Evolutionary conservation across 1,284 basidiomycete genomes (phyloP).

Genomic region (Termitomyces sp.): DNA sequence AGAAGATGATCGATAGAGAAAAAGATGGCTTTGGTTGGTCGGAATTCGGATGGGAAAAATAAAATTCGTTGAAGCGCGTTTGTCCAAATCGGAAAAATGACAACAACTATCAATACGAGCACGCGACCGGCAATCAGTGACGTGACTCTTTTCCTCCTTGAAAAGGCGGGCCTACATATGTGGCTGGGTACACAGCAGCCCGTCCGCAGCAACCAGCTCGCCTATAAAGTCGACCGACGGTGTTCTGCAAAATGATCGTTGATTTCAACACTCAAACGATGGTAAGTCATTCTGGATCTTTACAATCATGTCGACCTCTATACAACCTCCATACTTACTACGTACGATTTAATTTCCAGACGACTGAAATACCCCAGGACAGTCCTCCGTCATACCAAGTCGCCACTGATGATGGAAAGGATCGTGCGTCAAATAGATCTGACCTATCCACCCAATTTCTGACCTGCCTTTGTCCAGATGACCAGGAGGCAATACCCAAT

Average conservation of each 20-base stretch:
- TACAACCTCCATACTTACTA: too few relatives aligned
- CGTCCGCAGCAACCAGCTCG: constrained; percentile 4
- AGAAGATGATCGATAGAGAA: constrained; percentile 21
- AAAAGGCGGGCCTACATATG: too few relatives aligned
- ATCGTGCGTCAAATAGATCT: constrained; percentile 20
- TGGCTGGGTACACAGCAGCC: constrained; percentile 1
- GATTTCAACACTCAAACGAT: constrained; percentile 20
- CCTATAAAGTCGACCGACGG: constrained; percentile 10
- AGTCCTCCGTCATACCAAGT: constrained; percentile 37
- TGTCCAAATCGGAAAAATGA: constrained; percentile 2
- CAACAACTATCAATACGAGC: constrained; percentile 4
- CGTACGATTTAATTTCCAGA: constrained; percentile 7
- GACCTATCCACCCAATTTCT: not conserved
- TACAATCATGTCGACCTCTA: not conserved
- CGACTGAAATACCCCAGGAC: constrained; percentile 24
- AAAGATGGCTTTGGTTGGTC: constrained; percentile 14
- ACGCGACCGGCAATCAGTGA: not conserved
- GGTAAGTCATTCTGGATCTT: constrained; percentile 15
- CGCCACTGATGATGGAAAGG: constrained; percentile 23
- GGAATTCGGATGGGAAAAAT: constrained; percentile 20
- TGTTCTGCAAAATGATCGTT: constrained; percentile 9
- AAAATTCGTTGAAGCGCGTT: constrained; percentile 8
- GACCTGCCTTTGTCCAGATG: not conserved
- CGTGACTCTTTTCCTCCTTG: not conserved
- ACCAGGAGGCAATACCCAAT: not conserved